Evolutionary conservation across 139 green algal species (phyloP), one percentile per base, ranked within the genome.

Genomic region (Micractinium sp.): DNA sequence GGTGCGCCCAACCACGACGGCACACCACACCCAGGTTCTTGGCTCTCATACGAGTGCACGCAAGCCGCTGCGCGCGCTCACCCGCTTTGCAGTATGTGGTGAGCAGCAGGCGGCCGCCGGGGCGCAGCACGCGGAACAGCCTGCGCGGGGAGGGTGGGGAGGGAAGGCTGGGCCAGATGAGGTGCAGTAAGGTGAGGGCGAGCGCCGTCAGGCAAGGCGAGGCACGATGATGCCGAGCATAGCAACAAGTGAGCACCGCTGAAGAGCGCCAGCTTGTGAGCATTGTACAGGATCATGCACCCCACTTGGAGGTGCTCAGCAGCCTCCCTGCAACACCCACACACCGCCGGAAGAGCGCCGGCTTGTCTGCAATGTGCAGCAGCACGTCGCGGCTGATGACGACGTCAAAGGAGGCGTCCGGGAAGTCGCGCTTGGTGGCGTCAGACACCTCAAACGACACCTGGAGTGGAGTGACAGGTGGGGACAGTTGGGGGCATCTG

Each of bases 391-490:
- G 90, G 82, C 87, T 94, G 85, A 95, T 94, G 33, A 98, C 87
- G 0, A 93, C 95, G 79, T 98, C 95, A 78, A 96, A 98, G 0
- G 88, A 89, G 7, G 56, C 87, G 0, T 81, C 82, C 0, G 87
- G 66, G 67, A 95, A 93, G 71, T 95, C 86, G 0, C 86, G 87
- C 22, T 85, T 94, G 5, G 87, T 92, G 82, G 89, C 92, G 90
- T 98, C 96, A 0, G 92, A 92, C 38, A 98, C 93, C 91, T 98
- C 96, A 53, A 98, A 98, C 23, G 93, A 94, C 29, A 97, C 95
- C 87, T 92, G 93, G 47, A 67, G 60, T 23, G 60, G 60, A n/a
- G 47, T 56, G 47, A 9, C 47, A 56, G 47, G 47, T 56, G 47
- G 47, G 47, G 47, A 56, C 47, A 56, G 47, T 5, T 56, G 47